Evolutionary conservation across 495 filamentous ascomycete species (phyloP).

Genomic region (Penicillium manginii): DNA sequence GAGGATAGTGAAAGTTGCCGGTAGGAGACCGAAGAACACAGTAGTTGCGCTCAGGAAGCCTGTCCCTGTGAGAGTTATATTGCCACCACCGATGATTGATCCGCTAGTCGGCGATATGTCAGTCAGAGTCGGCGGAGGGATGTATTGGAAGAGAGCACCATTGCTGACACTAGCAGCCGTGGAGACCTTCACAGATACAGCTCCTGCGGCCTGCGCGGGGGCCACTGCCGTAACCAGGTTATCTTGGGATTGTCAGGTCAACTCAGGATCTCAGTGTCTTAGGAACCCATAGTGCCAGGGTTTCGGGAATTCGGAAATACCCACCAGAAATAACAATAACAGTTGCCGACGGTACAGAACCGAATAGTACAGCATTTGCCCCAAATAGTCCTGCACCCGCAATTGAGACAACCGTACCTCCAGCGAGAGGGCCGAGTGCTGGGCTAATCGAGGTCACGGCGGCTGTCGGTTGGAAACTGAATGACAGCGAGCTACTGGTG

Average conservation of each 20-base stretch:
- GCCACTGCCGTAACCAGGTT: constrained; percentile 2
- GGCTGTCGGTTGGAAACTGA: constrained; percentile 1
- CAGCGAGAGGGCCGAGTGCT: background rate
- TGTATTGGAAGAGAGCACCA: background rate
- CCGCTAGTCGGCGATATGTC: background rate
- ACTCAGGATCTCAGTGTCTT: too few relatives aligned
- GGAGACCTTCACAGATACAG: background rate
- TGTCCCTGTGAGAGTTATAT: constrained; percentile 2
- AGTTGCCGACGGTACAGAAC: background rate
- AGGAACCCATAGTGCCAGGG: too few relatives aligned
- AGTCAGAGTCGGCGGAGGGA: background rate
- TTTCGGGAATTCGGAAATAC: too few relatives aligned
- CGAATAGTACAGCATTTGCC: background rate
- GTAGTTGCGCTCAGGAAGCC: constrained; percentile 2
- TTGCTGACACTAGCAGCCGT: background rate
- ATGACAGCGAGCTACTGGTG: constrained; percentile 8
- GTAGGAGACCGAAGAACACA: constrained; percentile 2
- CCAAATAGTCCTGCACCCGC: background rate
- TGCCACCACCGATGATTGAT: background rate
- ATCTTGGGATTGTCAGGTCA: too few relatives aligned
- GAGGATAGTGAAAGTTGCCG: constrained; percentile 4
- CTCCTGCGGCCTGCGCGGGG: background rate
- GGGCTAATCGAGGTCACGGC: constrained; percentile 1
- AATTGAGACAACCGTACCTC: background rate
- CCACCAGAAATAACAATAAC: constrained; percentile 3